Evolutionary conservation across 169 alveolate genomes (phyloP).

Genomic region (Cryptosporidium sp.): DNA sequence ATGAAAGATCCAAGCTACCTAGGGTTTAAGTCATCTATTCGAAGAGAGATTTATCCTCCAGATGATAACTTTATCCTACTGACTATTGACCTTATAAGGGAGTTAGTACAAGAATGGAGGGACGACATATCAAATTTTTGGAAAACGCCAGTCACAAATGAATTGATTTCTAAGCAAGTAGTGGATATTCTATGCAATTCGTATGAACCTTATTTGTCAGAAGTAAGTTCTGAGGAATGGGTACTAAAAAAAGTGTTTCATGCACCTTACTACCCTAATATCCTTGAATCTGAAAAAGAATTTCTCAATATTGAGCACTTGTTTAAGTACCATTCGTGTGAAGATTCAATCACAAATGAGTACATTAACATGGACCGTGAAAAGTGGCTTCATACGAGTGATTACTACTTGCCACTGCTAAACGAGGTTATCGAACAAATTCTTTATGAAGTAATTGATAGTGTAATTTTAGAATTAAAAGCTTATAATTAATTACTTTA

Average conservation of each 20-base stretch:
- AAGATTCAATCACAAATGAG: slow-evolving; percentile 29
- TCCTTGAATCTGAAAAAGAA: slow-evolving; percentile 67
- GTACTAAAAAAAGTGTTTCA: slow-evolving; percentile 49
- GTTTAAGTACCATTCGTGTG: slow-evolving; percentile 65
- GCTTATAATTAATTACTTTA: background rate
- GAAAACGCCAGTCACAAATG: background rate
- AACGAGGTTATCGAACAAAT: slow-evolving; percentile 27
- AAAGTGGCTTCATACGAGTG: slow-evolving; percentile 25
- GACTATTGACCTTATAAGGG: slow-evolving; percentile 40
- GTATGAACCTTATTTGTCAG: slow-evolving; percentile 61
- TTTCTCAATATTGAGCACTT: slow-evolving; percentile 60
- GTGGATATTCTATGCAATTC: slow-evolving; percentile 7
- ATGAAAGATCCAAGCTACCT: slow-evolving; percentile 47
- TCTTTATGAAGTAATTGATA: slow-evolving; percentile 20
- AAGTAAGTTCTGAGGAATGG: slow-evolving; percentile 55
- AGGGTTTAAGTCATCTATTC: slow-evolving; percentile 34
- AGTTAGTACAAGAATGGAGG: slow-evolving; percentile 17
- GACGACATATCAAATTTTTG: background rate
- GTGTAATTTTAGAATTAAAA: slow-evolving; percentile 1
- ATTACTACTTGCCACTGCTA: slow-evolving; percentile 37
- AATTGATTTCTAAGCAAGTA: slow-evolving; percentile 10
- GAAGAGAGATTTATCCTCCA: slow-evolving; percentile 45
- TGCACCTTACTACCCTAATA: slow-evolving; percentile 67
- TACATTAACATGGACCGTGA: slow-evolving; percentile 19
- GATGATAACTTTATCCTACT: slow-evolving; percentile 60